Conservation (phyloP, 306 rosid genomes). For the Lagenaria siceraria region DNA sequence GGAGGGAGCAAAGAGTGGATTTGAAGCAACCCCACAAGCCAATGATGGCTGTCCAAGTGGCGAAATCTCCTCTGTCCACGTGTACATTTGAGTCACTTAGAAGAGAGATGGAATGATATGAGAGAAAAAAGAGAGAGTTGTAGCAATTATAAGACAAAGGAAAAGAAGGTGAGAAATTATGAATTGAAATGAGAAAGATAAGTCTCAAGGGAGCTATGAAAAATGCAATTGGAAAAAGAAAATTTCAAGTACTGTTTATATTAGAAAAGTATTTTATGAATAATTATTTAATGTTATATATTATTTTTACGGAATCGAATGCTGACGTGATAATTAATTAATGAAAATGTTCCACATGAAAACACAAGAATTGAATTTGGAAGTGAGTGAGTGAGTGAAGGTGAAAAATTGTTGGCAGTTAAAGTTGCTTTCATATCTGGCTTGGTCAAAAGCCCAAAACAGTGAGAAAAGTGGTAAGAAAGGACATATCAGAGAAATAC, state of each 20-base stretch:
- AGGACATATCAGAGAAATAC: background rate
- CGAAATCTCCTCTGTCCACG: background rate
- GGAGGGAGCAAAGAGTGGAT: conserved; percentile 28
- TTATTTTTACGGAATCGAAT: too few relatives aligned
- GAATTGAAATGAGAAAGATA: background rate
- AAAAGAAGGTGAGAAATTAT: conserved; percentile 4
- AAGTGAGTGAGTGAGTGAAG: background rate
- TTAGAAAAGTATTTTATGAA: too few relatives aligned
- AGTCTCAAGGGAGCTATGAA: too few relatives aligned
- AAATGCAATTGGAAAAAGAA: background rate
- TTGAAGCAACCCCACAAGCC: conserved; percentile 25
- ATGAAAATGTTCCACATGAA: too few relatives aligned
- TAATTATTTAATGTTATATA: too few relatives aligned
- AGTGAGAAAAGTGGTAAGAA: background rate
- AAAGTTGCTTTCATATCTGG: conserved; percentile 35
- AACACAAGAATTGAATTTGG: background rate
- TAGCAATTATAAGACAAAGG: conserved; percentile 28
- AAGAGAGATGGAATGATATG: conserved; percentile 24
- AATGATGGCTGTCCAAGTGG: conserved; percentile 24
- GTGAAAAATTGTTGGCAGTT: conserved; percentile 41
- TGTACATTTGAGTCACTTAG: conserved; percentile 30
- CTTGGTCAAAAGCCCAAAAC: conserved; percentile 11
- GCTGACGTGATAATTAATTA: too few relatives aligned
- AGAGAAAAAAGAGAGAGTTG: background rate
- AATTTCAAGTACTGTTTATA: background rate